Evolutionary conservation across 2,329 filamentous ascomycete species (phyloP).

Genomic region (Aureobasidium pullulans): DNA sequence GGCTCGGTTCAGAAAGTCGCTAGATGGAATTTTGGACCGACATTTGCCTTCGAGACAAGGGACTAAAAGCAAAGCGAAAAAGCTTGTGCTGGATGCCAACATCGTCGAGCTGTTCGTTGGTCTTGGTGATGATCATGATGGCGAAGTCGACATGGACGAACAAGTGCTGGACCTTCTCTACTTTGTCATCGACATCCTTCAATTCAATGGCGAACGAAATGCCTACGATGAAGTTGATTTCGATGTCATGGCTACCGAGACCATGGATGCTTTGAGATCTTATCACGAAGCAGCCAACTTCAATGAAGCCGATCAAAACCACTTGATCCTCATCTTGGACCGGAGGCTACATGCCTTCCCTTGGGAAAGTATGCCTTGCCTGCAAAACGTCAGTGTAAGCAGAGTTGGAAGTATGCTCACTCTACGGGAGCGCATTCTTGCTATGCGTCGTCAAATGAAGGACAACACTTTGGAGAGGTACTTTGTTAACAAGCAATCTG

Average conservation of each 20-base stretch:
- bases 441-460: constrained; percentile 32
- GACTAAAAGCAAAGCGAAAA: constrained; percentile 46
- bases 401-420: constrained; percentile 81
- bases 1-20: constrained; percentile 66
- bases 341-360: constrained; percentile 86
- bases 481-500: constrained; percentile 47
- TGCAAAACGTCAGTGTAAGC: constrained; percentile 71
- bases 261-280: constrained; percentile 70
- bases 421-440: constrained; percentile 66
- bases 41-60: constrained; percentile 72
- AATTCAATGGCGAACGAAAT: constrained; percentile 93
- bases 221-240: constrained; percentile 98
- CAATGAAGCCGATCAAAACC: constrained; percentile 37
- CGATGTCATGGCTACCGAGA: constrained; percentile 81
- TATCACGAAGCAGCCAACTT: constrained; percentile 55
- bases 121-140: constrained; percentile 63
- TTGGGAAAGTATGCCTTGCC: constrained; percentile 90
- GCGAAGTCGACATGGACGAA: constrained; percentile 72
- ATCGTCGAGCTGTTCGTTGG: constrained; percentile 86
- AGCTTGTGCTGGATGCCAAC: constrained; percentile 51
- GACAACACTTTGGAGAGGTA: constrained; percentile 21
- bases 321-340: constrained; percentile 86
- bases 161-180: constrained; percentile 87
- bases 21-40: constrained; percentile 72
- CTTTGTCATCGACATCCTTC: constrained; percentile 91